Conservation (phyloP, 2,329 filamentous ascomycete species). For the Exophiala sp. region DNA sequence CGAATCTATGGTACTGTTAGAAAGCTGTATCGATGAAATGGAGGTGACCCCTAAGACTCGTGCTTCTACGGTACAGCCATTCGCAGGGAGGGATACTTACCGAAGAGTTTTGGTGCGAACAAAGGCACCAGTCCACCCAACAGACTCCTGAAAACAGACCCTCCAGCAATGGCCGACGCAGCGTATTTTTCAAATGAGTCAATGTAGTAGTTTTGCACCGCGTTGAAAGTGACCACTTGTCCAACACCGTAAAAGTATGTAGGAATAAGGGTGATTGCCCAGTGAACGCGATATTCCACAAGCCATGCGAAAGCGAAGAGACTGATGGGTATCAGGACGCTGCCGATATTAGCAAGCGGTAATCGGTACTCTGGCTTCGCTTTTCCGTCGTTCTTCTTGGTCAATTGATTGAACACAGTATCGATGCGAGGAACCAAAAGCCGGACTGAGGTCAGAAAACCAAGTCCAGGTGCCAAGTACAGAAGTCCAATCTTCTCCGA, state of each 20-base stretch:
- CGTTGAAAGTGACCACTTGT: conserved; percentile 53
- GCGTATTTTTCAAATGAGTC: conserved; percentile 46
- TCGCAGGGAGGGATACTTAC: too few species aligned
- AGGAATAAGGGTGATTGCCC: conserved; percentile 44
- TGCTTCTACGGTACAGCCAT: too few species aligned
- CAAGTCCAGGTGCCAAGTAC: conserved; percentile 57
- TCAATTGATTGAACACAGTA: conserved; percentile 34
- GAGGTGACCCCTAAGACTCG: too few species aligned
- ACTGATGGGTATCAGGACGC: conserved; percentile 40
- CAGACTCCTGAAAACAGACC: conserved; percentile 45
- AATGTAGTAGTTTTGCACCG: conserved; percentile 47
- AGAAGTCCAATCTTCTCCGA: conserved; percentile 55
- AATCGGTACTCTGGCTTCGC: conserved; percentile 52
- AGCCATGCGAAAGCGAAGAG: conserved; percentile 50
- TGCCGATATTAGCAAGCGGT: conserved; percentile 49
- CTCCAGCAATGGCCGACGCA: conserved; percentile 46
- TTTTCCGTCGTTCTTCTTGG: conserved; percentile 25
- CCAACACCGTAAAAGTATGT: conserved; percentile 50
- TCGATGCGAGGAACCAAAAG: conserved; percentile 46
- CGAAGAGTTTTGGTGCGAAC: conserved; percentile 43
- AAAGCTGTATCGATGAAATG: too few species aligned
- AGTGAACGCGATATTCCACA: conserved; percentile 52
- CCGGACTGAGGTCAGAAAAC: conserved; percentile 53
- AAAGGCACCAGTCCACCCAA: conserved; percentile 49
- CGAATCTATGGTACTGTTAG: conserved; percentile 6